Percentiles rank a stretch among this genome's conserved stretches.
Conservation (phyloP, 2,329 filamentous ascomycete genomes). For the Fusarium sterilihyphosum region DNA sequence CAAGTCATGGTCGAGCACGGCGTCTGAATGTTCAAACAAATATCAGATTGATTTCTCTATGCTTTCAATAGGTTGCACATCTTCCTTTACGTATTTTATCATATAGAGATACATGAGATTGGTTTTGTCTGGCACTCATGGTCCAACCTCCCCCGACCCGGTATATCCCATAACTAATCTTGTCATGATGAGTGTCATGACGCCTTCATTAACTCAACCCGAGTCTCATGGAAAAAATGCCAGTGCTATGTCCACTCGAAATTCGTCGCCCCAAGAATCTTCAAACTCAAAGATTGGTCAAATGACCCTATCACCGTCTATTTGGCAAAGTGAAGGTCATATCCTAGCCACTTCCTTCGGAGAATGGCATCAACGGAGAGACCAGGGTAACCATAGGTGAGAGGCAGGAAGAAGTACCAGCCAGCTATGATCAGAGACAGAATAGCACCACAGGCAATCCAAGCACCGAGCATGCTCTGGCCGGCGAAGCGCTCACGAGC, state of each 20-base stretch:
- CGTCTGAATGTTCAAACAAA: slow-evolving; percentile 13
- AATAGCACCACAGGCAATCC: slow-evolving; percentile 80
- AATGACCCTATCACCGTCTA: slow-evolving; percentile 56
- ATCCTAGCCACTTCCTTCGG: slow-evolving; percentile 93
- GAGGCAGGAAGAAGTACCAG: slow-evolving; percentile 92
- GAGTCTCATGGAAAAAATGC: neutral
- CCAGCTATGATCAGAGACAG: slow-evolving; percentile 74
- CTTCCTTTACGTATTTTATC: slow-evolving; percentile 10
- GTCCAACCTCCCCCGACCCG: slow-evolving; percentile 9
- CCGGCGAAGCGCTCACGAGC: slow-evolving; percentile 83
- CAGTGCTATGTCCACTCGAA: neutral
- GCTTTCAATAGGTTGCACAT: slow-evolving; percentile 5
- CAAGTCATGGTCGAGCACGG: neutral
- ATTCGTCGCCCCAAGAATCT: neutral
- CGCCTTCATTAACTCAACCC: neutral
- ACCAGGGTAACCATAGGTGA: slow-evolving; percentile 95
- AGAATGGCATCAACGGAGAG: slow-evolving; percentile 81
- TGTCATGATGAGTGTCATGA: slow-evolving; percentile 6
- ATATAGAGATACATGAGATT: slow-evolving; percentile 21
- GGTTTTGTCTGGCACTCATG: slow-evolving; percentile 13
- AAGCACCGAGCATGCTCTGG: slow-evolving; percentile 80
- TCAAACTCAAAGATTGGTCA: neutral
- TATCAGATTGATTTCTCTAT: slow-evolving; percentile 17
- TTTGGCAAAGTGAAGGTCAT: slow-evolving; percentile 99
- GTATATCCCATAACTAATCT: neutral